A percentile compares a stretch with the other conserved stretches of the same genome.
Conservation (phyloP, 306 rosid species). For the Trichosanthes truncata region DNA sequence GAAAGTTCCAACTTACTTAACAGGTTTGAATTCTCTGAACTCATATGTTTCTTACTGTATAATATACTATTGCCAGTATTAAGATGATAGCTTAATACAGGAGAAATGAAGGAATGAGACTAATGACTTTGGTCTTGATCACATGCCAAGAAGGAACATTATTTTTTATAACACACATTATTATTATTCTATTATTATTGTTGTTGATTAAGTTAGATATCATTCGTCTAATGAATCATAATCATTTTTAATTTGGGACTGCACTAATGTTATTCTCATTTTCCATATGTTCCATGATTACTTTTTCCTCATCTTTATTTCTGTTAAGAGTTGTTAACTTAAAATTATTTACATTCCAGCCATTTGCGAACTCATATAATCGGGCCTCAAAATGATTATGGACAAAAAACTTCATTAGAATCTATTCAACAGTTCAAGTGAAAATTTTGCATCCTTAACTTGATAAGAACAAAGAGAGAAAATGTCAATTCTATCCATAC, state of each 20-base stretch:
- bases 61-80: neutral
- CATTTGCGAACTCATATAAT: neutral
- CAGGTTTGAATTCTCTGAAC: neutral
- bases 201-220: neutral
- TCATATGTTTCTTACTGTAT: neutral
- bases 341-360: neutral
- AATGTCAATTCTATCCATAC: neutral
- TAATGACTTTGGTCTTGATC: neutral
- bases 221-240: neutral
- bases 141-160: neutral
- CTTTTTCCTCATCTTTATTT: neutral
- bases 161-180: neutral
- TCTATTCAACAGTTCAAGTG: neutral
- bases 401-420: neutral
- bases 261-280: neutral
- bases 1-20: neutral
- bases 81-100: neutral
- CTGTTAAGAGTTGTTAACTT: neutral
- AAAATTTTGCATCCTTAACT: neutral
- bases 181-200: neutral
- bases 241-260: neutral
- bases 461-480: neutral
- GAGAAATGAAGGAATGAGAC: neutral
- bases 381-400: neutral
- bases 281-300: neutral